Base-by-base conservation (phyloP, 2,329 filamentous ascomycete species). In the Diaporthe caulivora region DNA sequence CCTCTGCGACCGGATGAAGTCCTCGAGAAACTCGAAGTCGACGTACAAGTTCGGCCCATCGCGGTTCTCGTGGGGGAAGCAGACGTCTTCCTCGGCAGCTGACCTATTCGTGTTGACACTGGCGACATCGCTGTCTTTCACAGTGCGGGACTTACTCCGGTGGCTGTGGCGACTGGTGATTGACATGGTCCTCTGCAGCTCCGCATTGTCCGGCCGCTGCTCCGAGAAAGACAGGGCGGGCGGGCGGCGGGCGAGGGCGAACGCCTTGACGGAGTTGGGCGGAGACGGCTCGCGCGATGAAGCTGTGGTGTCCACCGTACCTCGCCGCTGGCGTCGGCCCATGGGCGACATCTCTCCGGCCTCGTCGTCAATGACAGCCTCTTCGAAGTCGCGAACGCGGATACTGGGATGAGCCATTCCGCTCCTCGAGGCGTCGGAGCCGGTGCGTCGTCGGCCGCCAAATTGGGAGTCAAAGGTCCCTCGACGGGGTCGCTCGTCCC, bases 221-320 rank as follows among this genome's bases (percentile, higher is more conserved):
- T 89, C 89, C 21, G 87, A 89, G 76, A 88, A 85, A 29, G 88
- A 92, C 80, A 88, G 81, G 74, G 92, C 94, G 55, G 95, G 93
- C 80, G 95, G 92, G 74, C 95, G 94, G 67, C 95, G 93, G 71
- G 94, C 94, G 79, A 97, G 94, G 24, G 97, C 97, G 83, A 99
- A 99, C 5, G 97, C 97, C 82, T 98, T 97, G 68, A 99, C 95
- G 0, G 97, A 99, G 82, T 98, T 99, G 10, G 97, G 97, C 15
- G 96, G 96, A 13, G 97, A 98, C 2, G 90, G 86, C 1, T 94
- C 95, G 71, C 94, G 89, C 42, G 72, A 74, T 62, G 89, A 90
- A 29, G 90, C 88, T 31, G 86, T 82, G 1, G 89, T 90, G 42
- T 87, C 88, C 70, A 92, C 85, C 67, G 89, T 89, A 72, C 88